Evolutionary conservation across 768 basidiomycete genomes (phyloP).

Genomic region (Russula brevipes): DNA sequence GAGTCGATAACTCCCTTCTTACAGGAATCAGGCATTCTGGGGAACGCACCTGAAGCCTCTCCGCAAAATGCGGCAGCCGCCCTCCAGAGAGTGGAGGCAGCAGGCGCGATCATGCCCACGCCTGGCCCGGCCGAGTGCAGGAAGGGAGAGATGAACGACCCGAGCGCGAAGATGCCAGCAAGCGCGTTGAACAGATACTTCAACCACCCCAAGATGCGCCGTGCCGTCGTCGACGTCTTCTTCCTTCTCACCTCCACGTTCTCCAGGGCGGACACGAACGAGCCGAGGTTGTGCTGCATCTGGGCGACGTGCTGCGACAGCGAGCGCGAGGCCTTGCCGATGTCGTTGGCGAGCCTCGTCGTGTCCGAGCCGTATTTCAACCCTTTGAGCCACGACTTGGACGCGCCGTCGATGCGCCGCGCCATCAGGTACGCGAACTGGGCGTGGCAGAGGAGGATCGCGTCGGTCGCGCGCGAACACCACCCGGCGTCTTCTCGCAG

Average conservation of each 20-base stretch:
- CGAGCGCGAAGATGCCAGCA: background rate
- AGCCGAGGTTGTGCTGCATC: background rate
- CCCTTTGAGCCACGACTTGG: slow-evolving; percentile 7
- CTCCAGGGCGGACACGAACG: slow-evolving; percentile 15
- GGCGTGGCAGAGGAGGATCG: slow-evolving; percentile 12
- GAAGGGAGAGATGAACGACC: slow-evolving; percentile 1
- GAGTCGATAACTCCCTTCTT: background rate
- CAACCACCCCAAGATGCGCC: slow-evolving; percentile 12
- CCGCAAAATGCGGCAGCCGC: slow-evolving; percentile 4
- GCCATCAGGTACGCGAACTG: slow-evolving; percentile 15
- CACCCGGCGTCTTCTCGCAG: slow-evolving; percentile 4
- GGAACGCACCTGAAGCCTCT: slow-evolving; percentile 3
- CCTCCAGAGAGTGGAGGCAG: slow-evolving; percentile 7
- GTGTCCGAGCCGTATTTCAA: slow-evolving; percentile 5
- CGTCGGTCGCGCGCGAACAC: slow-evolving; percentile 12
- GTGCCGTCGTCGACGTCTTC: background rate
- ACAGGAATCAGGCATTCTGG: background rate
- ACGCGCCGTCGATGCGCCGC: slow-evolving; percentile 9
- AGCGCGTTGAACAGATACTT: slow-evolving; percentile 10
- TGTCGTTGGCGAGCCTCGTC: slow-evolving; percentile 16
- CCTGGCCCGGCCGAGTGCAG: slow-evolving; percentile 3
- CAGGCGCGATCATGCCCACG: background rate
- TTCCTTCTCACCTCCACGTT: slow-evolving; percentile 10
- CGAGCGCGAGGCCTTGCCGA: background rate
- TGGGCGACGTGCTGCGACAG: slow-evolving; percentile 1